phyloP scores from a whole-genome alignment of 2,329 filamentous ascomycete genomes.

The Aspergillus puulaauensis region DNA sequence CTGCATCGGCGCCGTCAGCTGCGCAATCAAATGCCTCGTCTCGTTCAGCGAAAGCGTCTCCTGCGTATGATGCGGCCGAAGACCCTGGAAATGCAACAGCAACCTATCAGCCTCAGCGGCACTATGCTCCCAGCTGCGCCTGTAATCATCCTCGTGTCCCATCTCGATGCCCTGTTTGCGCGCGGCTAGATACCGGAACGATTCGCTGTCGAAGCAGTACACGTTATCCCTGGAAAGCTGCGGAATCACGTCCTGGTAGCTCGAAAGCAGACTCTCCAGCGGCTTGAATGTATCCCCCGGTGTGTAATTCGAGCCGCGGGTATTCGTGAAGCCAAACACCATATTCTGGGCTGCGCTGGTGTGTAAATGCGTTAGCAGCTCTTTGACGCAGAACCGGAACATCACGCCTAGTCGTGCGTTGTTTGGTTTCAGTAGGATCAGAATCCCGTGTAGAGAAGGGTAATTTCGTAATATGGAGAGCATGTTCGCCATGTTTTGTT shows the following conservation, averaged over 20 bases:
- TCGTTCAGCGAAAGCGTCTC: slow-evolving; percentile 6
- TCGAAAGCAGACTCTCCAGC: background rate
- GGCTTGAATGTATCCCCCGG: slow-evolving; percentile 5
- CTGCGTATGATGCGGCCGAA: slow-evolving; percentile 5
- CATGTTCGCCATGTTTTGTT: slow-evolving; percentile 10
- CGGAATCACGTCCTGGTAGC: slow-evolving; percentile 1
- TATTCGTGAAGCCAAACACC: slow-evolving; percentile 9
- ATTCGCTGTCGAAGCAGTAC: slow-evolving; percentile 8
- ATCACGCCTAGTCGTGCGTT: background rate
- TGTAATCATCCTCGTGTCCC: slow-evolving; percentile 6
- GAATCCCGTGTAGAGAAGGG: slow-evolving; percentile 3
- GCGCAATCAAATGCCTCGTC: slow-evolving; percentile 7
- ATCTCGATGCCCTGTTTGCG: slow-evolving; percentile 6
- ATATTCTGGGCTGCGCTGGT: slow-evolving; percentile 10
- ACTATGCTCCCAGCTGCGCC: slow-evolving; percentile 6
- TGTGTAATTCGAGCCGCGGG: slow-evolving; percentile 5
- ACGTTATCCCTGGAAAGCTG: background rate
- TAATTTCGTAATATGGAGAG: slow-evolving; percentile 4
- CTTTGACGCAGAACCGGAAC: slow-evolving; percentile 9
- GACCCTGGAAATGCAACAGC: slow-evolving; percentile 2
- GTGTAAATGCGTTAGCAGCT: slow-evolving; percentile 3
- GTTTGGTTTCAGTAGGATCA: slow-evolving; percentile 8
- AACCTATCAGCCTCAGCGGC: background rate
- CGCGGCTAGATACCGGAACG: slow-evolving; percentile 7
- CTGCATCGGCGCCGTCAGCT: slow-evolving; percentile 9